Base-by-base conservation (phyloP, 2,329 filamentous ascomycete genomes). In the Scedosporium apiospermum region DNA sequence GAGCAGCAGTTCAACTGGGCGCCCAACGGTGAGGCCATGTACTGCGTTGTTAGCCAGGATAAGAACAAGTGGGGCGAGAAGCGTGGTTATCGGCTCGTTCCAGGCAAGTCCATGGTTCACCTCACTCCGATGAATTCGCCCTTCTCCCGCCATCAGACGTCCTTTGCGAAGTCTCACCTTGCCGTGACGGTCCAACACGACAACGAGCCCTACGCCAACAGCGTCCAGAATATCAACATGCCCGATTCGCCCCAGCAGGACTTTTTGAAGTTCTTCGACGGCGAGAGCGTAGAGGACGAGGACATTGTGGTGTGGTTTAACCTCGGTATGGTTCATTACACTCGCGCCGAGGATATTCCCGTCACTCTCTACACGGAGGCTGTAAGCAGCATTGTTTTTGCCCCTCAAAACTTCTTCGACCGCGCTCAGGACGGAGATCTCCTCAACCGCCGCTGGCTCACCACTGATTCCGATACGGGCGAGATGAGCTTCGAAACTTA, bases 321-420 rank as follows among this genome's bases (percentile, higher is more conserved):
- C 64, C 66, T 77, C 6, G 82, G 82, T 16, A 84, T 82, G 78
- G 81, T 85, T 66, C 82, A 85, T 67, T 70, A 83, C n/a, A 79
- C 82, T 9, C 77, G 82, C 66, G 79, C 80, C 1, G 68, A 67
- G 57, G 69, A 69, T 18, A 61, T 69, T 14, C 72, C 72, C 26
- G 70, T 71, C 41, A 74, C 72, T 3, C 67, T 74, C 21, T 72
- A 69, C 64, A 67, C 67, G 23, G 70, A 72, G 63, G 72, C 72
- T 4, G 69, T 71, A 30, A 71, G 68, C 49, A 72, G 68, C 64
- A 71, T 74, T 38, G 57, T 68, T 6, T 72, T 74, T 55, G 70
- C 70, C 55, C 72, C 71, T 34, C 69, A 72, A 51, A 74, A 74
- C 65, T 74, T 72, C 63, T 66, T 67, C 51, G 70, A 72, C 57